Conservation (phyloP, 192 early-diverging fungal genomes). For the Thamnidium elegans region DNA sequence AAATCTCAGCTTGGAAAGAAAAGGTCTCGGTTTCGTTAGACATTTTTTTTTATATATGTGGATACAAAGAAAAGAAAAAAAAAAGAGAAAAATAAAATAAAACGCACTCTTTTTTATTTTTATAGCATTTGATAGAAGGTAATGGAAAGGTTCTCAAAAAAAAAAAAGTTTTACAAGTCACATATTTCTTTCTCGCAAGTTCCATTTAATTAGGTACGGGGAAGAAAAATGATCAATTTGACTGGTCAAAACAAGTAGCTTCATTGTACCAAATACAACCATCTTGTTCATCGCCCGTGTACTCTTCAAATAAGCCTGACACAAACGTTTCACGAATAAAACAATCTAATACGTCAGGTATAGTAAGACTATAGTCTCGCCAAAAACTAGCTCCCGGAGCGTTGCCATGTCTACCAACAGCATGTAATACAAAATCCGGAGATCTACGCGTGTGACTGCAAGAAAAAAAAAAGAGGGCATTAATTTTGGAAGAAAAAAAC, state of each 20-base stretch:
- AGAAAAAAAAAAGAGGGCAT: neutral
- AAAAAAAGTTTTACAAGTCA: neutral
- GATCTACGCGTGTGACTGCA: constrained; percentile 17
- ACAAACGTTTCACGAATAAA: constrained; percentile 36
- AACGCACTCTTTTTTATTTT: neutral
- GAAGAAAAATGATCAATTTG: too few relatives aligned
- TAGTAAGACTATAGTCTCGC: constrained; percentile 33
- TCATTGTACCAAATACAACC: constrained; percentile 3
- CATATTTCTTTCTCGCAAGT: neutral
- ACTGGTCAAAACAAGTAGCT: too few relatives aligned
- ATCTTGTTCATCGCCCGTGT: neutral
- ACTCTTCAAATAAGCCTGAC: constrained; percentile 19
- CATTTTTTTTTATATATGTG: constrained; percentile 19
- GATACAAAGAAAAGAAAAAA: neutral
- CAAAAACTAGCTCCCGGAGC: constrained; percentile 27
- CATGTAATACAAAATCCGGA: constrained; percentile 27
- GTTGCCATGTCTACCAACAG: constrained; percentile 31
- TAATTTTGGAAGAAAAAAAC: neutral
- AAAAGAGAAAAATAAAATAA: neutral
- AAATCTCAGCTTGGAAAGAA: constrained; percentile 98
- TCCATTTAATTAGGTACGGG: neutral
- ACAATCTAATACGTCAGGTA: constrained; percentile 26
- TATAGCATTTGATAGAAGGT: neutral
- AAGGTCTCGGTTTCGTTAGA: constrained; percentile 66
- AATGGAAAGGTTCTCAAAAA: neutral